Conservation (phyloP, 2,329 filamentous ascomycete genomes). For the Pyrenochaeta sp. region DNA sequence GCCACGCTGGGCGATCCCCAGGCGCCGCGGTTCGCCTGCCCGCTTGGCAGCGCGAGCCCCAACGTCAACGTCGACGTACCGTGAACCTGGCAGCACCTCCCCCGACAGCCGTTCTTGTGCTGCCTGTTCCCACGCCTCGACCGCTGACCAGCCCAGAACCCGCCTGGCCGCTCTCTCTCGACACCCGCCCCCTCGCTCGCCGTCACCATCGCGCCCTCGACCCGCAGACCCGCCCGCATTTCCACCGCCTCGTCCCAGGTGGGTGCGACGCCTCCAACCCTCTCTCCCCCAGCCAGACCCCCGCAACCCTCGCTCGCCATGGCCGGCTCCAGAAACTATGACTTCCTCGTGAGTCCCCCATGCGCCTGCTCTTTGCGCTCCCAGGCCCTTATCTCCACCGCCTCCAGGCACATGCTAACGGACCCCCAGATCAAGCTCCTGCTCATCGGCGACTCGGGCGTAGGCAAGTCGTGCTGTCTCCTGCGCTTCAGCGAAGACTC, state of each 20-base stretch:
- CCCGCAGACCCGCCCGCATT: constrained; percentile 21
- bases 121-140: constrained; percentile 15
- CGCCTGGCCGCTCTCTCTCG: too few species aligned
- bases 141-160: too few species aligned
- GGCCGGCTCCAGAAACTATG: constrained; percentile 98
- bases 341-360: constrained; percentile 81
- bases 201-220: background rate
- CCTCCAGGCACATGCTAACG: constrained; percentile 21
- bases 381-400: constrained; percentile 6
- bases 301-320: constrained; percentile 59
- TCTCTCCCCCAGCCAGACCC: constrained; percentile 20
- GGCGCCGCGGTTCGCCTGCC: background rate
- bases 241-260: constrained; percentile 19
- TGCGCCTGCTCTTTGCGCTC: constrained; percentile 4
- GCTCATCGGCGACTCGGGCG: constrained; percentile 94
- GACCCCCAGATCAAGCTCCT: constrained; percentile 85
- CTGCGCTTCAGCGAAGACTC: constrained; percentile 97
- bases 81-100: constrained; percentile 7
- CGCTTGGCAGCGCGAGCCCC: constrained; percentile 20
- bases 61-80: constrained; percentile 25
- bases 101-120: constrained; percentile 6
- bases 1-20: too few species aligned
- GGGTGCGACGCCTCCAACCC: constrained; percentile 35
- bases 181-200: constrained; percentile 1
- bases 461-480: constrained; percentile 96